These are phyloP conservation scores for Pichia manshurica DNA, from an alignment of 805 yeast genomes.

Conservation along the genomic window DNA sequence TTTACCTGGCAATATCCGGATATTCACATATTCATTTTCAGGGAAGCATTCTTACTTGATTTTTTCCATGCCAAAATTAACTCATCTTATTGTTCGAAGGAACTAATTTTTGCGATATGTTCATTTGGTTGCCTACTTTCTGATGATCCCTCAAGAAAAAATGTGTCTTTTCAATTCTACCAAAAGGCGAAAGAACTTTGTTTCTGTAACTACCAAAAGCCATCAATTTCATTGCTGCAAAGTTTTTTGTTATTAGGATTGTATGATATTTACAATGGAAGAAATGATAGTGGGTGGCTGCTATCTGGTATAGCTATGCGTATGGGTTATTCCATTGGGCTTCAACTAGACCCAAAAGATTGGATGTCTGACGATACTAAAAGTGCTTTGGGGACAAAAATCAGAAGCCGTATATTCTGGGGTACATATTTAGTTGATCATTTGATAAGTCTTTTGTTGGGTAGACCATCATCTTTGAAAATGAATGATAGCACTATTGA, in stretches of 20 bases:
- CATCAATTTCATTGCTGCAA: constrained; percentile 52
- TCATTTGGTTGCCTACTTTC: constrained; percentile 50
- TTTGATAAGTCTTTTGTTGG: constrained; percentile 51
- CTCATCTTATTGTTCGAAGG: constrained; percentile 47
- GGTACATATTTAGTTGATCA: constrained; percentile 63
- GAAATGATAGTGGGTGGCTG: constrained; percentile 58
- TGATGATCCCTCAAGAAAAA: constrained; percentile 27
- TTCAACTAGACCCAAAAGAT: constrained; percentile 18
- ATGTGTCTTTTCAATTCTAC: constrained; percentile 36
- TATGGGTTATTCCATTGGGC: constrained; percentile 61
- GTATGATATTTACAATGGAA: constrained; percentile 57
- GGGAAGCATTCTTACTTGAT: constrained; percentile 56
- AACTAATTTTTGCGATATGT: constrained; percentile 50
- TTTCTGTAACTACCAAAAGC: constrained; percentile 38
- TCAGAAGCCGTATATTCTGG: constrained; percentile 59
- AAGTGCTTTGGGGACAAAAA: constrained; percentile 33
- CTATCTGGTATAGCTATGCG: constrained; percentile 56
- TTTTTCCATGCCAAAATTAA: constrained; percentile 46
- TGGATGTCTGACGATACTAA: constrained; percentile 38
- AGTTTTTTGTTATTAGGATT: constrained; percentile 53
- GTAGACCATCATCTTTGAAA: constrained; percentile 52
- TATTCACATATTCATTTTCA: constrained; percentile 51
- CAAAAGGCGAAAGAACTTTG: constrained; percentile 41
- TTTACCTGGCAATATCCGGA: constrained; percentile 63
- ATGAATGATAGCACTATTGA: constrained; percentile 56